A percentile compares a stretch with the other conserved stretches of the same genome.
phyloP scores from a whole-genome alignment of 371 early-diverging fungal genomes.

The Actinomortierella wolfii region DNA sequence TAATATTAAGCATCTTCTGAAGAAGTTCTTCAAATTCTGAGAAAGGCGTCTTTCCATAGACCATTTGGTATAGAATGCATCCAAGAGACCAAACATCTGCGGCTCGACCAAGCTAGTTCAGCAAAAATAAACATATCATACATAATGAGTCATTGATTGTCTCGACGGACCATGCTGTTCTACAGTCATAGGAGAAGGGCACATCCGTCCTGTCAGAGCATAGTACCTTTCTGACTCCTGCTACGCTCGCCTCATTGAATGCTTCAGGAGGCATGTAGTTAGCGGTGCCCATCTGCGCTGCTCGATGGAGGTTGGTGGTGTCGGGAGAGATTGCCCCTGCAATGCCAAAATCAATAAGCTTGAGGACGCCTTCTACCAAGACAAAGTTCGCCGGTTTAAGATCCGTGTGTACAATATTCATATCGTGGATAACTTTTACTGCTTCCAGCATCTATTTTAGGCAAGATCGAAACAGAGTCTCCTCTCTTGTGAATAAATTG shows the following conservation, averaged over 20 bases:
- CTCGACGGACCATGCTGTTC: neutral
- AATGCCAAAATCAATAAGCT: slow-evolving; percentile 99
- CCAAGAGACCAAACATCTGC: slow-evolving; percentile 99
- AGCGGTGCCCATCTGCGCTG: slow-evolving; percentile 91
- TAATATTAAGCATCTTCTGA: slow-evolving; percentile 74
- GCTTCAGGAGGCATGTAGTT: slow-evolving; percentile 99
- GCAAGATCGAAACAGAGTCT: no score
- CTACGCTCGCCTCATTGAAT: slow-evolving; percentile 47
- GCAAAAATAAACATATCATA: slow-evolving; percentile 9
- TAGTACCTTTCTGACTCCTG: neutral
- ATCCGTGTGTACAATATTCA: slow-evolving; percentile 93
- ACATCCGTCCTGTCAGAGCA: no score
- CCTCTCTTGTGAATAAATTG: no score
- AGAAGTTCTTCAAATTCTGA: slow-evolving; percentile 62
- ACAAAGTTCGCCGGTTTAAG: slow-evolving; percentile 97
- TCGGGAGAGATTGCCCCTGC: slow-evolving; percentile 93
- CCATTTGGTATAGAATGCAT: slow-evolving; percentile 96
- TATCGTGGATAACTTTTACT: slow-evolving; percentile 86
- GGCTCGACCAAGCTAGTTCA: slow-evolving; percentile 60
- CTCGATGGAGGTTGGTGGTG: slow-evolving; percentile 93
- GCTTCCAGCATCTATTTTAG: slow-evolving; percentile 86
- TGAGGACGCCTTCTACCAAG: slow-evolving; percentile 80
- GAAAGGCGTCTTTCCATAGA: slow-evolving; percentile 92
- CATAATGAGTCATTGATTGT: slow-evolving; percentile 42
- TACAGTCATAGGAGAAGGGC: no score